A percentile compares a stretch with the other conserved stretches of the same genome.
These are phyloP conservation scores for Geosmithia morbida DNA, from an alignment of 2,329 filamentous ascomycete genomes.

Conservation along the genomic window DNA sequence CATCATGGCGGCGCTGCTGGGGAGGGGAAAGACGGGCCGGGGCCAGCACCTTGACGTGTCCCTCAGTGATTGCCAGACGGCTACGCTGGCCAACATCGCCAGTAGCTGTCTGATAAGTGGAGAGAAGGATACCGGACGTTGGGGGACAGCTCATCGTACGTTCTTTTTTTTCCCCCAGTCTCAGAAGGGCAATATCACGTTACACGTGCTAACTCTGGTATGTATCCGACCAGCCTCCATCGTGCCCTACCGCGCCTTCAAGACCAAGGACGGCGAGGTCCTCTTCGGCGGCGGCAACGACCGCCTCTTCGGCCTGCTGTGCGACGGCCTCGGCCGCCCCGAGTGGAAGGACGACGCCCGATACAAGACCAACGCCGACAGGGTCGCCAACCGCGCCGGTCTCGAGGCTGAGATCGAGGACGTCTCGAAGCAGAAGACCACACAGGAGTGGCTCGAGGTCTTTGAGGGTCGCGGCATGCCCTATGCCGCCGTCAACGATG, in stretches of 20 bases:
- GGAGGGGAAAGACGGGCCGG: constrained; percentile 55
- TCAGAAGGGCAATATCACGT: no score
- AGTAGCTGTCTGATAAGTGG: constrained; percentile 84
- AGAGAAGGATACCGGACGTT: constrained; percentile 73
- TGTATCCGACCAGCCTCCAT: constrained; percentile 55
- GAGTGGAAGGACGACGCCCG: constrained; percentile 46
- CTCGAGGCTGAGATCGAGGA: constrained; percentile 70
- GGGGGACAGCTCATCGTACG: constrained; percentile 90
- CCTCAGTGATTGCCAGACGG: constrained; percentile 87
- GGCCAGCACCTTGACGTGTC: constrained; percentile 90
- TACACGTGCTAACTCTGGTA: no score
- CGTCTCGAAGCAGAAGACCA: constrained; percentile 63
- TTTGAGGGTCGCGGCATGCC: constrained; percentile 90
- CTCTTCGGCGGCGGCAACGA: constrained; percentile 63
- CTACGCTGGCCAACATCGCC: constrained; percentile 87
- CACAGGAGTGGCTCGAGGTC: constrained; percentile 71
- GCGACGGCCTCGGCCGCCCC: constrained; percentile 39
- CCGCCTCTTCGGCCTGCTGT: constrained; percentile 50
- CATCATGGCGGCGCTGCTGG: constrained; percentile 86
- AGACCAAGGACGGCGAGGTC: constrained; percentile 56
- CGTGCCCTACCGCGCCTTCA: constrained; percentile 83
- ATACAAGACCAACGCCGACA: constrained; percentile 45
- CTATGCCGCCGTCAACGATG: constrained; percentile 84
- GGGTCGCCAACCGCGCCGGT: constrained; percentile 57
- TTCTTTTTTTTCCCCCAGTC: constrained; percentile 6